These are phyloP conservation scores for Aspergillus pseudoviridinutans DNA, from an alignment of 2,329 filamentous ascomycete genomes.

Conservation along the genomic window DNA sequence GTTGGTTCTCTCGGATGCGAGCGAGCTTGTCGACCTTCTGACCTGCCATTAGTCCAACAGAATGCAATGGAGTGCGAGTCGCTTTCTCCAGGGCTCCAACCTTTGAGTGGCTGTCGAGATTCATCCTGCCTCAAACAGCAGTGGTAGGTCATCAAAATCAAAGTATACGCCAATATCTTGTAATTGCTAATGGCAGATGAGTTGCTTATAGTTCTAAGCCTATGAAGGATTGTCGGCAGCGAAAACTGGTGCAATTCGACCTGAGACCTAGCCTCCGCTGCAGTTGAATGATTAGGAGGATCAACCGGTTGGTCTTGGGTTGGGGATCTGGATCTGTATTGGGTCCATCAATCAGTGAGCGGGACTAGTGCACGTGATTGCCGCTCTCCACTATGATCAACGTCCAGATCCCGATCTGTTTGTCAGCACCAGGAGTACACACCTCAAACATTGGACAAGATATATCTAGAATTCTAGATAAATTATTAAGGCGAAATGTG, in stretches of 20 bases:
- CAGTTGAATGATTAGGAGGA: background rate
- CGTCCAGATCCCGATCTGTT: no score
- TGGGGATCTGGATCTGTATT: no score
- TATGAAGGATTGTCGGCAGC: background rate
- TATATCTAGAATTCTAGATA: no score
- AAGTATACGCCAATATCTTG: background rate
- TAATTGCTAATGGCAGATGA: background rate
- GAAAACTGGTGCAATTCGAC: background rate
- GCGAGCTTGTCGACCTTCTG: slow-evolving; percentile 36
- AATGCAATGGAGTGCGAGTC: background rate
- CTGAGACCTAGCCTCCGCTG: no score
- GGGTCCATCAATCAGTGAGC: background rate
- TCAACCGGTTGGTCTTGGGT: background rate
- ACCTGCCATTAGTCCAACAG: background rate
- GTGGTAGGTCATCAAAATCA: background rate
- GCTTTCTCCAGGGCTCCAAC: slow-evolving; percentile 2
- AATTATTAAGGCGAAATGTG: no score
- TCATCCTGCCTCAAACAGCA: background rate
- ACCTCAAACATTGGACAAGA: no score
- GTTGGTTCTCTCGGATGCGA: slow-evolving; percentile 37
- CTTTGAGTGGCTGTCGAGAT: slow-evolving; percentile 7
- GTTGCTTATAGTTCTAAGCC: background rate
- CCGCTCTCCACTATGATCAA: background rate
- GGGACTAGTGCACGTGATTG: background rate
- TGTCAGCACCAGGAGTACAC: no score